Conservation (phyloP, 2,329 filamentous ascomycete species). For the Biscogniauxia mediterranea region DNA sequence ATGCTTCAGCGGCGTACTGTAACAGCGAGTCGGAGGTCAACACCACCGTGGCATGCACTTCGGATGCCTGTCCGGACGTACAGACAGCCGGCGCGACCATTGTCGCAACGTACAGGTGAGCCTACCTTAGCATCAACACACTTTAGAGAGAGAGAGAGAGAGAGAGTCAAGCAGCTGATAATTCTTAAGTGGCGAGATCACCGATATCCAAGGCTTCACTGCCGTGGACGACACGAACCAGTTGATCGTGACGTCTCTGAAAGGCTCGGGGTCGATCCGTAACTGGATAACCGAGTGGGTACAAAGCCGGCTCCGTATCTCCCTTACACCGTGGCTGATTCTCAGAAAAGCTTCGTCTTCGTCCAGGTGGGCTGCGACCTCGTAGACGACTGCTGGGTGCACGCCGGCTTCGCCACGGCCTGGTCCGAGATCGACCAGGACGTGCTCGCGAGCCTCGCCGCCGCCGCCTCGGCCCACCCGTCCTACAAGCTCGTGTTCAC, state of each 20-base stretch:
- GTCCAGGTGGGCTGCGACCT: constrained; percentile 36
- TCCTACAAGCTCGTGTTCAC: constrained; percentile 55
- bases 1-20: constrained; percentile 53
- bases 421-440: constrained; percentile 52
- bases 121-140: background rate
- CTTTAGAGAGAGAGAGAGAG: too few species aligned
- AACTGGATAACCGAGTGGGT: constrained; percentile 60
- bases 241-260: constrained; percentile 59
- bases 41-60: constrained; percentile 41
- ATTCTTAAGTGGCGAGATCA: constrained; percentile 36
- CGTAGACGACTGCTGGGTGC: constrained; percentile 47
- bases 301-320: background rate
- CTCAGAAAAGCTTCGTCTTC: constrained; percentile 39
- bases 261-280: constrained; percentile 55
- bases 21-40: constrained; percentile 43
- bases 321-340: constrained; percentile 1
- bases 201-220: constrained; percentile 51
- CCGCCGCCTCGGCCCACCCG: constrained; percentile 47
- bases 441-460: constrained; percentile 43
- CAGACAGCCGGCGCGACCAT: constrained; percentile 43
- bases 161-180: constrained; percentile 14
- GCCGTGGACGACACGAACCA: constrained; percentile 46
- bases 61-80: constrained; percentile 43
- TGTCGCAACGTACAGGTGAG: constrained; percentile 33
- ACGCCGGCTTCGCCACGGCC: constrained; percentile 58